Evolutionary conservation across 345 rosid species (phyloP).

Genomic region (Rhodamnia argentea): DNA sequence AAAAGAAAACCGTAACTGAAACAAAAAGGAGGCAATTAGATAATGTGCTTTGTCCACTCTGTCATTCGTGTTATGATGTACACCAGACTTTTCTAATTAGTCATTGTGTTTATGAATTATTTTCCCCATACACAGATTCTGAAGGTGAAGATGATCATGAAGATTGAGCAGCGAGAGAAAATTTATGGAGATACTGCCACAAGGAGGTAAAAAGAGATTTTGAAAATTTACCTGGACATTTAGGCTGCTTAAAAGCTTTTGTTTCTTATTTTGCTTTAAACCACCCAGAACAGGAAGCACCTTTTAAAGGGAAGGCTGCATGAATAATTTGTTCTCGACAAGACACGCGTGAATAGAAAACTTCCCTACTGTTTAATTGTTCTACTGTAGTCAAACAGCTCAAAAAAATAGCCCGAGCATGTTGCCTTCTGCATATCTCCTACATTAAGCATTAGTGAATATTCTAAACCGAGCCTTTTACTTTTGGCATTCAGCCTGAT

Average conservation of each 20-base stretch:
- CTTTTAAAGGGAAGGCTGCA: background rate
- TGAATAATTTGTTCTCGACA: background rate
- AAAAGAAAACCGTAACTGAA: background rate
- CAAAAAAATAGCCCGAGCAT: background rate
- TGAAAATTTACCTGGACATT: background rate
- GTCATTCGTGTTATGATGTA: background rate
- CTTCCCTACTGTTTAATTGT: background rate
- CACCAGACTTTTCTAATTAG: background rate
- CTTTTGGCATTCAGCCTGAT: background rate
- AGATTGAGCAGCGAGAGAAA: slow-evolving; percentile 15
- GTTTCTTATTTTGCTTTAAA: background rate
- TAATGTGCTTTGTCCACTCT: background rate
- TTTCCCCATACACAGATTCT: slow-evolving; percentile 15
- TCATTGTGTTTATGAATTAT: background rate
- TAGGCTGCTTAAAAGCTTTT: background rate
- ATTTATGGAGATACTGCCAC: background rate
- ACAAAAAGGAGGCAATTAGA: background rate
- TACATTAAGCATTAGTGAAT: background rate
- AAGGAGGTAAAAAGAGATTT: background rate
- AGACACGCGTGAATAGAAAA: background rate
- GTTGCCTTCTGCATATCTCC: background rate
- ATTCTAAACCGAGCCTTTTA: background rate
- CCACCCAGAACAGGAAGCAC: background rate
- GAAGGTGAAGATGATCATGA: slow-evolving; percentile 39
- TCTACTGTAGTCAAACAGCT: background rate